phyloP scores from a whole-genome alignment of 1,284 basidiomycete genomes.

The Microbotryum saponariae region DNA sequence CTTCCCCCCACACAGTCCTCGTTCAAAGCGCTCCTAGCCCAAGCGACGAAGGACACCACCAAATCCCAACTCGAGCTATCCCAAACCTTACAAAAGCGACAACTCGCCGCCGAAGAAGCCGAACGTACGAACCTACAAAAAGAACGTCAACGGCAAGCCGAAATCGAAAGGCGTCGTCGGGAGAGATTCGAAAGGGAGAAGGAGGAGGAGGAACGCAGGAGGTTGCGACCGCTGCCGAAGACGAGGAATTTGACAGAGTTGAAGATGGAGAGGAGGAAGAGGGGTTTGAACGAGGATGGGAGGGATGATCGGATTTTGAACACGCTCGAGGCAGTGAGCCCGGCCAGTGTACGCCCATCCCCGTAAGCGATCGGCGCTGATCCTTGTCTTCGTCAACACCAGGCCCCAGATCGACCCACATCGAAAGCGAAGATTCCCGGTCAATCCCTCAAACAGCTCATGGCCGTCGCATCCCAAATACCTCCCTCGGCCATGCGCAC shows the following conservation, averaged over 20 bases:
- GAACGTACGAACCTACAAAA: conserved; percentile 10
- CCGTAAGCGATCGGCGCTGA: too few species aligned
- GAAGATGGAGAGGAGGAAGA: conserved; percentile 26
- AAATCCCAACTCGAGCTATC: conserved; percentile 20
- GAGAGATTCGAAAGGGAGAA: conserved; percentile 21
- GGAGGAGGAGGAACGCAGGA: conserved; percentile 5
- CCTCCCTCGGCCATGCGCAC: not conserved
- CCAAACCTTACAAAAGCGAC: conserved; percentile 16
- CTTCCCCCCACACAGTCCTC: too few species aligned
- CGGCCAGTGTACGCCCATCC: too few species aligned
- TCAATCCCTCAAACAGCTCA: conserved; percentile 3
- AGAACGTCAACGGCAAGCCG: conserved; percentile 13
- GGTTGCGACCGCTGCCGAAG: conserved; percentile 16
- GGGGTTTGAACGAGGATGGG: conserved; percentile 27
- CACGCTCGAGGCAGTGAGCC: too few species aligned
- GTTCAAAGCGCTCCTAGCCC: conserved; percentile 15
- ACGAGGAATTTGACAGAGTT: conserved; percentile 24
- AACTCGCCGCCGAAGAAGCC: conserved; percentile 8
- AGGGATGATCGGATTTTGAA: conserved; percentile 16
- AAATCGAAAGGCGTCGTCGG: conserved; percentile 15
- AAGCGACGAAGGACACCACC: conserved; percentile 17
- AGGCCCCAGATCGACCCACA: too few species aligned
- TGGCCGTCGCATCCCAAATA: conserved; percentile 1
- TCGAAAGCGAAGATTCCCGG: too few species aligned
- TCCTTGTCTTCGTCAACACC: too few species aligned